phyloP scores from a whole-genome alignment of 352 stramenopile species.

The Phytophthora pseudosyringae region DNA sequence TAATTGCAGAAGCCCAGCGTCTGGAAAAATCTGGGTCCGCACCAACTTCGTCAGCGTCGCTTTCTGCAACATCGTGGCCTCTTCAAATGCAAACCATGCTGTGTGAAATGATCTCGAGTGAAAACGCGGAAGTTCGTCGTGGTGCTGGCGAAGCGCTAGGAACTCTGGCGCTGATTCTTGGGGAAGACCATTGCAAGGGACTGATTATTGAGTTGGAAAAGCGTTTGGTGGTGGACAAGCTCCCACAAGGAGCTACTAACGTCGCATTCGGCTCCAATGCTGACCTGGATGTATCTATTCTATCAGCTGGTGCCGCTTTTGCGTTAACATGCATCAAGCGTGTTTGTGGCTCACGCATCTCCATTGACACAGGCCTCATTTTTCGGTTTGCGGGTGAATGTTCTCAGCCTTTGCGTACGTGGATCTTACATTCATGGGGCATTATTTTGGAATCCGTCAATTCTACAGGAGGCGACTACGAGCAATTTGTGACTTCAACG shows the following conservation, averaged over 20 bases:
- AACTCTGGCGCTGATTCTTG: slow-evolving; percentile 57
- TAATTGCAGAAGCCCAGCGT: slow-evolving; percentile 59
- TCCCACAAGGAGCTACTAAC: slow-evolving; percentile 42
- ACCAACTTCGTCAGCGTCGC: slow-evolving; percentile 22
- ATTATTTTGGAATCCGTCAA: slow-evolving; percentile 84
- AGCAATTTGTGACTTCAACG: slow-evolving; percentile 83
- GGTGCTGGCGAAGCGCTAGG: slow-evolving; percentile 79
- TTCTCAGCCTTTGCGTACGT: slow-evolving; percentile 79
- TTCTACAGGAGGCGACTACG: slow-evolving; percentile 77
- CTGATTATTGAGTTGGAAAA: slow-evolving; percentile 81
- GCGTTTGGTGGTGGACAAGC: slow-evolving; percentile 63
- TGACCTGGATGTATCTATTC: slow-evolving; percentile 50
- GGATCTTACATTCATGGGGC: slow-evolving; percentile 86
- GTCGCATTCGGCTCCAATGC: slow-evolving; percentile 31
- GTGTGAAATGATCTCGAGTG: slow-evolving; percentile 77
- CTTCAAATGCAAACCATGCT: slow-evolving; percentile 84
- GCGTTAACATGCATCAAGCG: slow-evolving; percentile 84
- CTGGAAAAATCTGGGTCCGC: slow-evolving; percentile 28
- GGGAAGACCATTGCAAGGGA: slow-evolving; percentile 51
- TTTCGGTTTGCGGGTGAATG: slow-evolving; percentile 73
- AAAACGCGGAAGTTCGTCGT: slow-evolving; percentile 68
- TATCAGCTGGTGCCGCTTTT: slow-evolving; percentile 74
- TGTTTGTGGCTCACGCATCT: slow-evolving; percentile 74
- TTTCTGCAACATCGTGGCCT: slow-evolving; percentile 55
- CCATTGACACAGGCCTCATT: slow-evolving; percentile 78